A percentile compares a stretch with the other conserved stretches of the same genome.
Evolutionary conservation across 1,284 basidiomycete species (phyloP).

Genomic region (Apiotrichum laibachii): DNA sequence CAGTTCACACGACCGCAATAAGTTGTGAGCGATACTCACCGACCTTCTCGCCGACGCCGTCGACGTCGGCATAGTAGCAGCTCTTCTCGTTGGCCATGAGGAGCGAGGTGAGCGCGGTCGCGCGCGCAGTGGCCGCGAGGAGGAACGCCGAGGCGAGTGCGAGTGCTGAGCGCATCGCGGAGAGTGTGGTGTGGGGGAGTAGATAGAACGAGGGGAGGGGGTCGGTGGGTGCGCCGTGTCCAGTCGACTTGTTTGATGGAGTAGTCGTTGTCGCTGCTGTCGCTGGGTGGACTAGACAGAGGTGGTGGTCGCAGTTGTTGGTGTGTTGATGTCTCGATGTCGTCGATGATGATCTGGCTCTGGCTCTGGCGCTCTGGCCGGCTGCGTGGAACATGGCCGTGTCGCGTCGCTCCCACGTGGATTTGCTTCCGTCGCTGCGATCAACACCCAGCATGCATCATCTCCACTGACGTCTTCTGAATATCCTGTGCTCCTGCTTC

Average conservation of each 20-base stretch:
- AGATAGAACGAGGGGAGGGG: background rate
- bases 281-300: too few species aligned
- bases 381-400: background rate
- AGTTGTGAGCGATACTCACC: constrained; percentile 28
- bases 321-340: background rate
- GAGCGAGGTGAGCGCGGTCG: constrained; percentile 79
- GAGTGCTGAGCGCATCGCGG: constrained; percentile 12
- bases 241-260: background rate
- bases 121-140: constrained; percentile 26
- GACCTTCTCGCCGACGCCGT: constrained; percentile 55
- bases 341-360: background rate
- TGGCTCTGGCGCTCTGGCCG: too few species aligned
- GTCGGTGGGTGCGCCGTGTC: background rate
- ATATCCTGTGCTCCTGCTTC: too few species aligned
- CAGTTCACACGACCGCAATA: too few species aligned
- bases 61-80: constrained; percentile 97
- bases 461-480: background rate
- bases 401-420: too few species aligned
- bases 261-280: too few species aligned
- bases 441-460: too few species aligned
- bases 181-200: background rate
- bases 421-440: too few species aligned
- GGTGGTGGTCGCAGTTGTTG: background rate
- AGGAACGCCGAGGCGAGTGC: constrained; percentile 18
- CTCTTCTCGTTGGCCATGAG: constrained; percentile 79